Percentiles rank a stretch among this genome's conserved stretches.
Evolutionary conservation across 139 green algal genomes (phyloP).

Genomic region (Volvox africanus): DNA sequence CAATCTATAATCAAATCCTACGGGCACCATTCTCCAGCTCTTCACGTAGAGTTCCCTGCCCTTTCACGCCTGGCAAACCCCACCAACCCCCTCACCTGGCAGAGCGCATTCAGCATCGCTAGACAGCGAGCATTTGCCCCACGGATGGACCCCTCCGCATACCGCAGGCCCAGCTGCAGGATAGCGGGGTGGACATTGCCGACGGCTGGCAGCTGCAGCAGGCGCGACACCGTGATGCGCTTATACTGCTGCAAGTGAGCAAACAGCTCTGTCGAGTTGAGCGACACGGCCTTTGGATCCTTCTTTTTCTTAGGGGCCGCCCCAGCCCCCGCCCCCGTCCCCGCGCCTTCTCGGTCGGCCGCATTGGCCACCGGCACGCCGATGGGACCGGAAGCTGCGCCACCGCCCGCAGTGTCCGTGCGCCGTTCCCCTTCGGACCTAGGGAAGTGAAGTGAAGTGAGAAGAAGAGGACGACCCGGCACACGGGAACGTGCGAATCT

Average conservation of each 20-base stretch:
- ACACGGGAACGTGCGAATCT: no score
- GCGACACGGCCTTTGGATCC: conserved; percentile 48
- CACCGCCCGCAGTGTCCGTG: conserved; percentile 4
- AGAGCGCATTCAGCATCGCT: conserved; percentile 90
- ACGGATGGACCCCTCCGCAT: conserved; percentile 80
- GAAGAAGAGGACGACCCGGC: no score
- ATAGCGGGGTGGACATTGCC: conserved; percentile 77
- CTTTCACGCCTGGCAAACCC: background rate
- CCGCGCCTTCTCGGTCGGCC: background rate
- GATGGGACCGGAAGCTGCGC: background rate
- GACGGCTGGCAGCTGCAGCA: conserved; percentile 52
- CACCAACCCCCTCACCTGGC: conserved; percentile 59
- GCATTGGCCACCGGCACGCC: background rate
- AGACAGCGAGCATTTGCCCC: conserved; percentile 88
- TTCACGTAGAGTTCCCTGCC: no score
- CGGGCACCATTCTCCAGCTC: no score
- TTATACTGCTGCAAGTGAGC: conserved; percentile 87
- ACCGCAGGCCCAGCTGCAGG: conserved; percentile 86
- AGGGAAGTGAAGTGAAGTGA: background rate
- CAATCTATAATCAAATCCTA: no score
- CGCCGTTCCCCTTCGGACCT: conserved; percentile 18
- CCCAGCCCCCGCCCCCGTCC: background rate
- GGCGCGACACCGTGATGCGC: conserved; percentile 40
- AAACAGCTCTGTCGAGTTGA: conserved; percentile 82
- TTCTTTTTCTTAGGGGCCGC: conserved; percentile 40